Conservation (phyloP, 306 rosid species). For the Sechiopsis laciniata region DNA sequence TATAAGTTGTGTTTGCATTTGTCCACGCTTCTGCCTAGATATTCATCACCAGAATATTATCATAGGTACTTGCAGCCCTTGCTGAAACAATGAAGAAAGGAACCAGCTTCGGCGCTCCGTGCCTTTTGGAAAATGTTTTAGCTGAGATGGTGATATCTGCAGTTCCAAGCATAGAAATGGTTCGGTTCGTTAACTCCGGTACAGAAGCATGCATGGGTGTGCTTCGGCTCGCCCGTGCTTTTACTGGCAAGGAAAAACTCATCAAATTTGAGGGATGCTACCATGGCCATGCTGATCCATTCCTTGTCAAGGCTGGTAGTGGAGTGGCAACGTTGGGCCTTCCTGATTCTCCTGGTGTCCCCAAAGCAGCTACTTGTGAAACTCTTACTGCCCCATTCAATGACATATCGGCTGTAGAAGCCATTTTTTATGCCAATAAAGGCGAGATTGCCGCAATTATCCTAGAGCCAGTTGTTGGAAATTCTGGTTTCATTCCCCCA, state of each 20-base stretch:
- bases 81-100: conserved; percentile 91
- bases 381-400: conserved; percentile 79
- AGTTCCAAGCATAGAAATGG: conserved; percentile 92
- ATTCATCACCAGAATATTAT: conserved; percentile 21
- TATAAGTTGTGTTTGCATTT: neutral
- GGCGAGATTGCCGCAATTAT: conserved; percentile 70
- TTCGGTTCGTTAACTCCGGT: conserved; percentile 90
- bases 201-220: conserved; percentile 98
- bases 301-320: conserved; percentile 93
- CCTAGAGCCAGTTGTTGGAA: conserved; percentile 93
- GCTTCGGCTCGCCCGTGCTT: conserved; percentile 85
- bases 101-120: conserved; percentile 97
- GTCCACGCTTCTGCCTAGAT: neutral
- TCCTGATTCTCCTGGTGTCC: conserved; percentile 97
- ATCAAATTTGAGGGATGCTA: conserved; percentile 95
- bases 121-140: conserved; percentile 67
- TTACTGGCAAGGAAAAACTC: conserved; percentile 57
- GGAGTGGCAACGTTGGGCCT: conserved; percentile 95
- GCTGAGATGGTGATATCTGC: conserved; percentile 85
- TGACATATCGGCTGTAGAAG: conserved; percentile 62
- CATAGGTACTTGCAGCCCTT: conserved; percentile 88
- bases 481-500: conserved; percentile 78
- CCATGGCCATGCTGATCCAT: conserved; percentile 97
- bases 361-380: conserved; percentile 73
- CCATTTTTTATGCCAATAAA: conserved; percentile 53